phyloP scores from a whole-genome alignment of 768 basidiomycete genomes.

The Aureoboletus auriporus region DNA sequence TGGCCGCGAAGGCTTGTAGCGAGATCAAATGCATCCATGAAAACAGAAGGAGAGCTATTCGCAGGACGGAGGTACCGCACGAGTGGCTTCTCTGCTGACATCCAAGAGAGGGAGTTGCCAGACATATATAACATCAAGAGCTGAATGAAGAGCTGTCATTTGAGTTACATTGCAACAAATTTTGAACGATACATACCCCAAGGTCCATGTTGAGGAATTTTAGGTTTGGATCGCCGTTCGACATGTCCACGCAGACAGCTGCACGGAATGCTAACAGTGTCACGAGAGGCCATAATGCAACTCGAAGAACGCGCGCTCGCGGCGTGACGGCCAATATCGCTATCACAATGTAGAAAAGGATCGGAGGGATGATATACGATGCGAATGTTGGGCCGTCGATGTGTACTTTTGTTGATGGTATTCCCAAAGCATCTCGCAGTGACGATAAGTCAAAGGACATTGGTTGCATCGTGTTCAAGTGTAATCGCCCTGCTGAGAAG shows the following conservation, averaged over 20 bases:
- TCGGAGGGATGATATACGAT: conserved; percentile 36
- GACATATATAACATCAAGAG: conserved; percentile 8
- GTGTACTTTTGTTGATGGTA: conserved; percentile 14
- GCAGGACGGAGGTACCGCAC: too few relatives aligned
- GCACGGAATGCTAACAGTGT: conserved; percentile 41
- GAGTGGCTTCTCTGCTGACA: too few relatives aligned
- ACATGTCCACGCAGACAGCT: conserved; percentile 12
- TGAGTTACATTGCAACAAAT: not conserved
- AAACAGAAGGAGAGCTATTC: too few relatives aligned
- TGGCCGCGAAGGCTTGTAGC: too few relatives aligned
- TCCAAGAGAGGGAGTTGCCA: too few relatives aligned
- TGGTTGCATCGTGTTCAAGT: too few relatives aligned
- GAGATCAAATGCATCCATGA: too few relatives aligned
- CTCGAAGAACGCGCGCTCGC: conserved; percentile 39
- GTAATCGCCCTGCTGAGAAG: too few relatives aligned
- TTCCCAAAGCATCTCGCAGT: not conserved
- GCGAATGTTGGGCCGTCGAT: conserved; percentile 32
- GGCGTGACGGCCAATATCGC: conserved; percentile 50
- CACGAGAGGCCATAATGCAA: conserved; percentile 44
- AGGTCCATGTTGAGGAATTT: conserved; percentile 9
- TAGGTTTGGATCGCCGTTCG: not conserved
- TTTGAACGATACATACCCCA: conserved; percentile 4
- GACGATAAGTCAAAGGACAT: not conserved
- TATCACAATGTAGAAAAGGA: conserved; percentile 42
- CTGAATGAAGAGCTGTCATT: conserved; percentile 7